Base-by-base conservation (phyloP, 2,329 filamentous ascomycete species). In the Fusarium buxicola region DNA sequence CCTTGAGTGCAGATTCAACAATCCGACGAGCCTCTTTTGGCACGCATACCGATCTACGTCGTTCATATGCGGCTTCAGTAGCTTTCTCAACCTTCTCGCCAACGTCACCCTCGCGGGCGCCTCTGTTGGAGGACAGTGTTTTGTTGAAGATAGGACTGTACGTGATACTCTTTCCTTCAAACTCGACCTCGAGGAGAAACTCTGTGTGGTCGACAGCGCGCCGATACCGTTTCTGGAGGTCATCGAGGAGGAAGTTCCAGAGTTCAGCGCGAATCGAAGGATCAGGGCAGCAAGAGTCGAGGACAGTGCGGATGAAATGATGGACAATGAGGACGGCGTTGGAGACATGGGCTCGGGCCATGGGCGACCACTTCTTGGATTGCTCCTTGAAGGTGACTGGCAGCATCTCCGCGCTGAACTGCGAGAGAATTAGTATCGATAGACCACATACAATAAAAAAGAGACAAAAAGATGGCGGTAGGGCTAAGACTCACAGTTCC, bases 261-360 rank as follows among this genome's bases (percentile, higher is more conserved):
- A 90, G 62, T n/a, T 78, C 73, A 0, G 74, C 62, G 0, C 77
- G 73, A 1, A 87, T 76, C 0, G 64, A 64, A 2, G 65, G 36
- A 41, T 89, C 83, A 0, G 72, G 66, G 41, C 83, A 86, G 7
- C 81, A 71, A 0, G 65, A 39, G 0, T 69, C 53, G 3, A 90
- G 73, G 0, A 83, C 70, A 0, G 62, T 67, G 2, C 55, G 46
- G 46, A 87, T 83, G 69, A 85, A 89, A 3, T 73, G 53, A 40
- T 89, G 85, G 0, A 87, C 80, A 0, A 83, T 54, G 0, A 76
- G 47, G 6, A 89, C 82, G 3, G 82, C 74, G 24, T 83, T 79
- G 55, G 80, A 81, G 6, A 86, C 75, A 57, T 88, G 85, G 0
- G 75, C 76, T 0, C 78, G 55, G 0, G 82, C 78, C 2, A 89